Base-by-base conservation (phyloP, 208 protist species). In the Leishmania braziliensis region DNA sequence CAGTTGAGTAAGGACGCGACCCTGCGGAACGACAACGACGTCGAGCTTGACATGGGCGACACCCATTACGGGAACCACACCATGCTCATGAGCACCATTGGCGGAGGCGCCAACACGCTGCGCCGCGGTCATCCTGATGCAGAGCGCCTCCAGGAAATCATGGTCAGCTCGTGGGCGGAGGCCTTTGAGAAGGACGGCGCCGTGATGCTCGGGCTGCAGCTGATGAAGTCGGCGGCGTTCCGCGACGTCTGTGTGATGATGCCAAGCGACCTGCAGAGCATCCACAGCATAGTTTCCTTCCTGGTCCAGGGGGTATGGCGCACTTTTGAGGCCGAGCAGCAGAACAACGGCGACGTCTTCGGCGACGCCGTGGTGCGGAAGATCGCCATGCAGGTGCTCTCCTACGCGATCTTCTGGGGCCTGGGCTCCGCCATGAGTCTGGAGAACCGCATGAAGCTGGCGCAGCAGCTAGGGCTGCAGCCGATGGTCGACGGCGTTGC, bases 351-450 rank as follows among this genome's bases (percentile, higher is more conserved):
- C 36, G 48, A 66, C 51, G 46, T 89, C 77, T 75, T 86, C 56
- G 75, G 54, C 74, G 51, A 63, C 23, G 72, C 70, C 26, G 62
- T 78, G n/a, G 26, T 83, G 66, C 43, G 75, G 81, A 80, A 81
- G 75, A 69, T 85, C 36, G 84, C 80, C 8, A 33, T 26, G 66
- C 48, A 69, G 66, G 85, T 95, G 76, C 85, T 99, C 60, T 75
- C 97, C 5, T 98, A 98, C 81, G 88, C 99, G 2, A 80, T 99
- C 20, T 90, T 99, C 73, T 99, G 99, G 99, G 96, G 93, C 77
- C 92, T 99, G 53, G 91, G 92, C 72, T 97, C 98, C 0, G 82
- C 90, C 48, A 86, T 96, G 58, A 82, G 54, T 69, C 81, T 92
- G 63, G 88, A 86, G 51, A 82, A 92, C 58, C 92, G 97, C 62